phyloP scores from a whole-genome alignment of 805 yeast genomes.

The Tetrapisispora taiwanensis region DNA sequence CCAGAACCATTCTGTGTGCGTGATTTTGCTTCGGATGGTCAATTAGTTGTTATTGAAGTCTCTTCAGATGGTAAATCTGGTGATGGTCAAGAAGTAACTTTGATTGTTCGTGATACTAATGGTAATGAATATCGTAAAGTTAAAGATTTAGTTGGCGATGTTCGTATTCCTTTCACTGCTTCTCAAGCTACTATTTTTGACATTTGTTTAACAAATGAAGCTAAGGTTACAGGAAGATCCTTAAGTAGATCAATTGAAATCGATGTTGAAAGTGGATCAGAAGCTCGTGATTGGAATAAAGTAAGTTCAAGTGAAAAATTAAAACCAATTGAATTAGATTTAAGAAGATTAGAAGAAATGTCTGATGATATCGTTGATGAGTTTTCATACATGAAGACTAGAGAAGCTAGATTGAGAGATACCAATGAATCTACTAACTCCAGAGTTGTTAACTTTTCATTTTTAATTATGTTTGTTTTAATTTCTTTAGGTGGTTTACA shows the following conservation, averaged over 20 bases:
- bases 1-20: constrained; percentile 74
- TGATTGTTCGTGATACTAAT: constrained; percentile 60
- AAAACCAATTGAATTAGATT: constrained; percentile 84
- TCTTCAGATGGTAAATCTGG: constrained; percentile 64
- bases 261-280: constrained; percentile 90
- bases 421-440: constrained; percentile 94
- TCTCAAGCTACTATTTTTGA: constrained; percentile 79
- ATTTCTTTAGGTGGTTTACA: constrained; percentile 86
- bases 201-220: constrained; percentile 72
- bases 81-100: constrained; percentile 76
- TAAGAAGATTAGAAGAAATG: constrained; percentile 78
- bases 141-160: constrained; percentile 62
- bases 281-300: constrained; percentile 96
- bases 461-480: constrained; percentile 57
- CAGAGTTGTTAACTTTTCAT: constrained; percentile 81
- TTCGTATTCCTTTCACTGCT: constrained; percentile 75
- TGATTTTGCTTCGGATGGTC: constrained; percentile 79
- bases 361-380: constrained; percentile 73
- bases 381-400: constrained; percentile 68
- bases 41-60: constrained; percentile 77
- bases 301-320: constrained; percentile 87
- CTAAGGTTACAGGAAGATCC: constrained; percentile 32
- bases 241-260: constrained; percentile 67
- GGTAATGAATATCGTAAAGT: constrained; percentile 81
- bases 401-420: constrained; percentile 91